Evolutionary conservation across 2,329 filamentous ascomycete genomes (phyloP).

Genomic region (Aspergillus fumigatiaffinis): DNA sequence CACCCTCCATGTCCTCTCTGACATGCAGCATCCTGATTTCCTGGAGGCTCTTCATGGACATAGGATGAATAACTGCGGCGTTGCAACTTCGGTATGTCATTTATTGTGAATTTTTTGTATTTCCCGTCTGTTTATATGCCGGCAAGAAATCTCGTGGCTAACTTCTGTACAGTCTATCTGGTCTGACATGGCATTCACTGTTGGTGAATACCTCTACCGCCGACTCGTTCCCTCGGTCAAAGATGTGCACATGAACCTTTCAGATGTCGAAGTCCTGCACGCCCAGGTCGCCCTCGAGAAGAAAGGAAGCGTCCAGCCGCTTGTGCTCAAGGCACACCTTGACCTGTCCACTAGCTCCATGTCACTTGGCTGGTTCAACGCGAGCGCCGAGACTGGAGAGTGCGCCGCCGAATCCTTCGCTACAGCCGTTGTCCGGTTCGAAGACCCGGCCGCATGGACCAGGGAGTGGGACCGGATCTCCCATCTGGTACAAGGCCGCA

Average conservation of each 20-base stretch:
- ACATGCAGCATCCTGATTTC: slow-evolving; percentile 39
- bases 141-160: slow-evolving; percentile 2
- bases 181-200: slow-evolving; percentile 23
- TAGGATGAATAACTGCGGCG: slow-evolving; percentile 39
- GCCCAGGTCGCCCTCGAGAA: slow-evolving; percentile 47
- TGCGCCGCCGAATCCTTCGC: slow-evolving; percentile 2
- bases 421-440: slow-evolving; percentile 7
- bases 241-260: slow-evolving; percentile 32
- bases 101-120: no score
- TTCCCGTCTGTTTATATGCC: no score
- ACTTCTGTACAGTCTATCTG: slow-evolving; percentile 14
- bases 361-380: no score
- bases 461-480: slow-evolving; percentile 14
- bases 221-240: slow-evolving; percentile 7
- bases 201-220: slow-evolving; percentile 20
- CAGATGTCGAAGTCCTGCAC: slow-evolving; percentile 45
- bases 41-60: slow-evolving; percentile 40
- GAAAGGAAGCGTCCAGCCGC: not conserved
- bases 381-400: no score
- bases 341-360: no score
- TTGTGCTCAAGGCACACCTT: no score
- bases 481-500: slow-evolving; percentile 18
- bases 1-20: slow-evolving; percentile 34
- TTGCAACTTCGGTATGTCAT: slow-evolving; percentile 43
- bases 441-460: slow-evolving; percentile 9